Conservation (phyloP, 192 early-diverging fungal genomes). For the Rhizoclosmatium sp. region DNA sequence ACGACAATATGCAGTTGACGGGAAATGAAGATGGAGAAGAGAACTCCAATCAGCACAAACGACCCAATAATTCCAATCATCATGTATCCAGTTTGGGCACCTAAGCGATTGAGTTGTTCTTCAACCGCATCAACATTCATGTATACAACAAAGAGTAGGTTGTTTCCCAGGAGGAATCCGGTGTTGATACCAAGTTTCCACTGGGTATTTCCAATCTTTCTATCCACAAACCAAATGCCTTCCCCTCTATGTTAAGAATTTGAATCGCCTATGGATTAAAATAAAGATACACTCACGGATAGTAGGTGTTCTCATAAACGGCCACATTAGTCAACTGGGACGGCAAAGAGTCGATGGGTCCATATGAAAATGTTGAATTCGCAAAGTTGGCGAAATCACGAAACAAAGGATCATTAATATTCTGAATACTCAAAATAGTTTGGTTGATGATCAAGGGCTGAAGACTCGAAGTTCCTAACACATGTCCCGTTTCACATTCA, state of each 20-base stretch:
- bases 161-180: neutral
- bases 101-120: neutral
- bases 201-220: neutral
- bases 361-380: neutral
- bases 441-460: neutral
- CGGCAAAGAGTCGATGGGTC: no score
- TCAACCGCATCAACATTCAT: neutral
- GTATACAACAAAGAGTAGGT: neutral
- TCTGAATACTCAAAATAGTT: neutral
- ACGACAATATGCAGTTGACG: no score
- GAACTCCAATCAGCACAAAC: neutral
- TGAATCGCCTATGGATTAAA: no score
- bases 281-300: no score
- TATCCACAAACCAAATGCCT: no score
- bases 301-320: neutral
- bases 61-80: conserved; percentile 11
- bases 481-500: neutral
- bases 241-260: no score
- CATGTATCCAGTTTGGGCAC: neutral
- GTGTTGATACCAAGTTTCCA: neutral
- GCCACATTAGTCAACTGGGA: no score
- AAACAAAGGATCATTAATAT: neutral
- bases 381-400: neutral
- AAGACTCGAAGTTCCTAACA: neutral
- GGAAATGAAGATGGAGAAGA: neutral